Conservation (phyloP, 495 filamentous ascomycete species). For the Penicillium verhagenii region DNA sequence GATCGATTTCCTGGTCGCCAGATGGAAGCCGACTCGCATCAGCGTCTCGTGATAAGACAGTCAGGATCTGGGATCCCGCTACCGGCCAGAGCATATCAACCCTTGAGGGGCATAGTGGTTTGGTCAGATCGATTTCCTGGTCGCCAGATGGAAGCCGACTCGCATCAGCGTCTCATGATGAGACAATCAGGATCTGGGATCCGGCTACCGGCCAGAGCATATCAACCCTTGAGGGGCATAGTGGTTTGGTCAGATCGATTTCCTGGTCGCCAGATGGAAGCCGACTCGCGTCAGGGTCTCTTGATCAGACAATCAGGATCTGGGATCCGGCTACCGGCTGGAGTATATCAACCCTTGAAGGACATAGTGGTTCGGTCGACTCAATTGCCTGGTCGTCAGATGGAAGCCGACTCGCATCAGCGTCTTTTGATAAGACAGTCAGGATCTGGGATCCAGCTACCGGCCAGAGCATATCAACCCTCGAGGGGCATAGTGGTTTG, state of each 20-base stretch:
- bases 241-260: background rate
- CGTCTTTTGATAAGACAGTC: slow-evolving; percentile 5
- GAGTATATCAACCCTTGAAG: slow-evolving; percentile 1
- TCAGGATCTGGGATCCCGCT: slow-evolving; percentile 1
- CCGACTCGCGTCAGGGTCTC: slow-evolving; percentile 8
- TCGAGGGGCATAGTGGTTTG: background rate
- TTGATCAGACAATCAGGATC: slow-evolving; percentile 10
- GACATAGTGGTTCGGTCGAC: background rate
- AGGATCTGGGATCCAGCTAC: slow-evolving; percentile 10
- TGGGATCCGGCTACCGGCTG: slow-evolving; percentile 8
- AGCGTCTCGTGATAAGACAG: background rate
- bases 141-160: slow-evolving; percentile 5
- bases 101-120: slow-evolving; percentile 1
- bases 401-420: slow-evolving; percentile 15
- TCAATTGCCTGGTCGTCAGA: slow-evolving; percentile 6
- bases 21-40: slow-evolving; percentile 7
- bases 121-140: background rate
- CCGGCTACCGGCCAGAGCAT: background rate
- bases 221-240: slow-evolving; percentile 1
- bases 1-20: slow-evolving; percentile 5
- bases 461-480: slow-evolving; percentile 2
- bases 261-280: slow-evolving; percentile 5
- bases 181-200: slow-evolving; percentile 7
- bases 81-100: background rate
- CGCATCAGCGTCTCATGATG: background rate